Base-by-base conservation (phyloP, 352 stramenopile genomes). In the Phytophthora hibernalis region DNA sequence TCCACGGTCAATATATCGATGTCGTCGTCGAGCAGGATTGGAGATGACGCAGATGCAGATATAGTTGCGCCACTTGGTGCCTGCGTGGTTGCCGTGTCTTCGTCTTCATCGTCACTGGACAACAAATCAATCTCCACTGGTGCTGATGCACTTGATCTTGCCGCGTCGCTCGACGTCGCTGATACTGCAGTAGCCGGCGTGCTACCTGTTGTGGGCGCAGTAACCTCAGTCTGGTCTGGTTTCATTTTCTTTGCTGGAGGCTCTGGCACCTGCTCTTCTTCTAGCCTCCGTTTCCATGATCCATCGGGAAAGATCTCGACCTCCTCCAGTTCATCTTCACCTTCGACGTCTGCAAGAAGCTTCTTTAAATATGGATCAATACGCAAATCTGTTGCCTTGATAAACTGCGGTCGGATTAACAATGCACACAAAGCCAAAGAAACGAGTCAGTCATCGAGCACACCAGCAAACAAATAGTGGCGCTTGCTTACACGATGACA, bases 311-410 rank as follows among this genome's bases (percentile, higher is more conserved):
- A 82, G 54, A 98, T 96, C 66, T 97, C 88, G 18, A 98, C 90
- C 76, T 96, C 90, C 64, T 98, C 89, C 38, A 95, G 70, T 31
- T 89, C 83, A n/a, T 95, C 81, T 21, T 93, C 76, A 47, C 87
- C 79, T 56, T 90, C 69, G 18, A 97, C 89, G 42, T 95, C 82
- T 16, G 79, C 65, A 2, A 98, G 89, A 54, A 98, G 72, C 55
- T 89, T 86, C 68, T 95, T 98, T 67, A 96, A 81, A 80, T 97
- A 91, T 40, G 86, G 86, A 84, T 96, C 89, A 60, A 95, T 90
- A 55, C 85, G 84, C 55, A 98, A 78, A 72, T 98, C 93, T 21
- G 85, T 59, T 37, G 86, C 77, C 68, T 88, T 90, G 49, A 98
- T 83, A 91, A 97, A 98, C 75, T 95, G 50, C 16, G 8, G 22